phyloP scores from a whole-genome alignment of 2,329 filamentous ascomycete species.

The Botrytis hyacinthi region DNA sequence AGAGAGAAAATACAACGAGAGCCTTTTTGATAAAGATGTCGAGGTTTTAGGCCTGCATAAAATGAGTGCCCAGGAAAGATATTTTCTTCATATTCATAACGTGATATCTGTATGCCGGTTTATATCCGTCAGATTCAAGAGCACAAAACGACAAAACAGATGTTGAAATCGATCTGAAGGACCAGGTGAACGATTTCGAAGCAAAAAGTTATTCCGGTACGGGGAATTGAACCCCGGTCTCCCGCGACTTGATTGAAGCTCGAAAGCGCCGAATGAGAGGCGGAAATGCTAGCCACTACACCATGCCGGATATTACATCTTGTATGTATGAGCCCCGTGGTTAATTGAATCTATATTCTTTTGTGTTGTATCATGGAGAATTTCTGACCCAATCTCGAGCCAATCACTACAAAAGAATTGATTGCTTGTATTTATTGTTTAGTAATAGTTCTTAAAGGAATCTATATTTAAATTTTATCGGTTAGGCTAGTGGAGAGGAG shows the following conservation, averaged over 20 bases:
- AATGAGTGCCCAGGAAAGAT: background rate
- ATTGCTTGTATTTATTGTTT: background rate
- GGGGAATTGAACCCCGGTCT: slow-evolving; percentile 22
- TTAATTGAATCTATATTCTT: too few relatives aligned
- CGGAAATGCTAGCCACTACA: slow-evolving; percentile 22
- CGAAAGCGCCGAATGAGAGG: background rate
- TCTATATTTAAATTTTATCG: background rate
- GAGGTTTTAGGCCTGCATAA: background rate
- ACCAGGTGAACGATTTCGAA: too few relatives aligned
- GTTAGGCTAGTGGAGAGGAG: background rate
- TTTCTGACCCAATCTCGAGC: background rate
- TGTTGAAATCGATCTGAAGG: background rate
- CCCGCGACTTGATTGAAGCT: background rate
- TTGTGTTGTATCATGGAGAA: too few relatives aligned
- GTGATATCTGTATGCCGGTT: background rate
- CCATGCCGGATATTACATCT: background rate
- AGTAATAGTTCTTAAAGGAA: background rate
- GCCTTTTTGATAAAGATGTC: background rate
- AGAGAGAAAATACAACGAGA: background rate
- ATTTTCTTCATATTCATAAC: background rate
- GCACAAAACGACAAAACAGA: background rate
- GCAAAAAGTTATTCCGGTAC: background rate
- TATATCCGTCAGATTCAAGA: background rate
- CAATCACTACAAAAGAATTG: background rate
- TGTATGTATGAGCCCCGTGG: accelerated